Percentiles rank a stretch among this genome's conserved stretches.
phyloP scores from a whole-genome alignment of 1,139 yeast genomes.

The Wickerhamomyces sp. region DNA sequence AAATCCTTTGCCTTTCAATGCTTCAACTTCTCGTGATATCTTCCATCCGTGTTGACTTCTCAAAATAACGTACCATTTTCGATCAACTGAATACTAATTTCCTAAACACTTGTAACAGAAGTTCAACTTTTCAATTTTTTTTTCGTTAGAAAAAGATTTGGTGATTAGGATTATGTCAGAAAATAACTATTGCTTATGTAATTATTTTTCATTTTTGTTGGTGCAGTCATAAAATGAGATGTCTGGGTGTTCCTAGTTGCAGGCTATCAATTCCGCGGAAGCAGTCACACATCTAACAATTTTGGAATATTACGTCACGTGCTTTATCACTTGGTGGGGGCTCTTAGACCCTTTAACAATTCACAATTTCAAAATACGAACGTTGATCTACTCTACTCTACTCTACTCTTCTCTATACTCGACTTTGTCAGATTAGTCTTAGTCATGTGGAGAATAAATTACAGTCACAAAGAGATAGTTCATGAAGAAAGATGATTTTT shows the following conservation, averaged over 20 bases:
- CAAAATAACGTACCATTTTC: not conserved
- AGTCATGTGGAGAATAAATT: too few relatives aligned
- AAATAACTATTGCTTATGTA: not conserved
- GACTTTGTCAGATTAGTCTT: too few relatives aligned
- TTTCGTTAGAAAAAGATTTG: not conserved
- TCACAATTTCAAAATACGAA: too few relatives aligned
- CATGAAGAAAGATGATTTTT: too few relatives aligned
- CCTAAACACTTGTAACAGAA: too few relatives aligned
- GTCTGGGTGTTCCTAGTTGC: not conserved
- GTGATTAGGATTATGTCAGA: not conserved
- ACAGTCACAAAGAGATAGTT: too few relatives aligned
- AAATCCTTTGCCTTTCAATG: not conserved
- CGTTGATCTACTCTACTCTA: too few relatives aligned
- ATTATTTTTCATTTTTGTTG: too few relatives aligned
- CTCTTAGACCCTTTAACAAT: too few relatives aligned
- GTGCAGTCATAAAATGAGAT: too few relatives aligned
- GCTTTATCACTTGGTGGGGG: not conserved
- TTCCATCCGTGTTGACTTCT: not conserved
- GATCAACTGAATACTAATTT: too few relatives aligned
- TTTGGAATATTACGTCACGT: not conserved
- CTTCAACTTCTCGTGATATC: not conserved
- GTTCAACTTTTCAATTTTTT: constrained; percentile 1
- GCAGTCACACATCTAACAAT: not conserved
- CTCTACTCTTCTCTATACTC: too few relatives aligned
- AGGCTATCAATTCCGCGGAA: not conserved